Evolutionary conservation across 1,139 yeast genomes (phyloP).

Genomic region (Taphrina wiesneri): DNA sequence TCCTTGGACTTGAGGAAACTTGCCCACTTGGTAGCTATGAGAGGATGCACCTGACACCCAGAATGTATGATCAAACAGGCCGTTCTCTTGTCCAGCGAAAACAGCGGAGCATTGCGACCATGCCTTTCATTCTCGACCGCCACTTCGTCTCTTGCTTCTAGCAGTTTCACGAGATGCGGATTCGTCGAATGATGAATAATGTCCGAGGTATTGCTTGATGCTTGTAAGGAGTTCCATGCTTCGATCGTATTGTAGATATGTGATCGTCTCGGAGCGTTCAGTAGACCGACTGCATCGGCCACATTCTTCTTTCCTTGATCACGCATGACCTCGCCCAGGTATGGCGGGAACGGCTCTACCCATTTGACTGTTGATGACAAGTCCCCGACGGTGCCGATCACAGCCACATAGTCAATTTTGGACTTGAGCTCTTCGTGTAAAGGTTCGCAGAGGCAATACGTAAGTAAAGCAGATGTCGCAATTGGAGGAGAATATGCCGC

Average conservation of each 20-base stretch:
- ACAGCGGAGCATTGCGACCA: constrained; percentile 27
- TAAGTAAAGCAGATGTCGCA: constrained; percentile 30
- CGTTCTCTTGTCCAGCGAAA: constrained; percentile 18
- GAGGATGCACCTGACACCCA: constrained; percentile 30
- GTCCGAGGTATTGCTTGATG: constrained; percentile 1
- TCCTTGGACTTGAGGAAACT: constrained; percentile 25
- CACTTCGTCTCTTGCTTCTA: constrained; percentile 25
- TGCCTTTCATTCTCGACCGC: constrained; percentile 15
- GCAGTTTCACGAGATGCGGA: constrained; percentile 4
- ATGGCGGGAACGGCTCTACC: constrained; percentile 25
- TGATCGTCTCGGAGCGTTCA: constrained; percentile 28
- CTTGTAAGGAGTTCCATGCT: constrained; percentile 21
- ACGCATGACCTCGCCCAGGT: constrained; percentile 17
- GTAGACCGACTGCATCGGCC: constrained; percentile 23
- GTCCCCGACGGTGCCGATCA: constrained; percentile 30
- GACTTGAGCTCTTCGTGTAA: not conserved
- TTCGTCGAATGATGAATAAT: constrained; percentile 18
- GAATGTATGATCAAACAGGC: constrained; percentile 25
- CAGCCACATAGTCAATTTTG: constrained; percentile 18
- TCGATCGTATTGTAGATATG: constrained; percentile 17
- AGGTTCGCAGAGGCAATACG: constrained; percentile 24
- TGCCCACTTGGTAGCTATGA: constrained; percentile 29
- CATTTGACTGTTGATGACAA: constrained; percentile 23
- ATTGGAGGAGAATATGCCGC: constrained; percentile 29
- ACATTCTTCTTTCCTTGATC: constrained; percentile 19